Percentiles rank a stretch among this genome's conserved stretches.
These are phyloP conservation scores for Aspergillus sojae DNA, from an alignment of 2,329 filamentous ascomycete genomes.

Conservation along the genomic window DNA sequence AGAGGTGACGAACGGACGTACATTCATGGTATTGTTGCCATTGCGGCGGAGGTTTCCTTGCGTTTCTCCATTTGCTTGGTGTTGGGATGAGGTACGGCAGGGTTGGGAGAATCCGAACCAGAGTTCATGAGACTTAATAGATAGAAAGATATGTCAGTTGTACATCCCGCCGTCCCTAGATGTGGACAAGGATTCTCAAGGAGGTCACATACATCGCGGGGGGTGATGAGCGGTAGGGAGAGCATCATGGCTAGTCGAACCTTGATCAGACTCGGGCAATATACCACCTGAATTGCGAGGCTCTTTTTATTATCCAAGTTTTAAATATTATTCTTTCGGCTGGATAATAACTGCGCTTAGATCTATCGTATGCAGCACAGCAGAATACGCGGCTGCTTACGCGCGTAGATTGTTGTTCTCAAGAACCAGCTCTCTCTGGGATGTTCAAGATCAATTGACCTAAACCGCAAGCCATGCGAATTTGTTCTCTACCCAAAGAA, in stretches of 20 bases:
- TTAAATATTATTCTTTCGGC: not conserved
- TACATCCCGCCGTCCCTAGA: not conserved
- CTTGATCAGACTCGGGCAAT: not conserved
- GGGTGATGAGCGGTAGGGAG: constrained; percentile 68
- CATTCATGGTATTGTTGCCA: constrained; percentile 23
- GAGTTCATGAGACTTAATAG: constrained; percentile 66
- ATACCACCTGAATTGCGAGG: not conserved
- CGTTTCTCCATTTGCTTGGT: constrained; percentile 13
- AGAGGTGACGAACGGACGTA: constrained; percentile 48
- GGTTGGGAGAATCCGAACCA: constrained; percentile 71
- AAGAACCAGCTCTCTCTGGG: not conserved
- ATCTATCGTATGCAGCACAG: not conserved
- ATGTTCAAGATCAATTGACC: not conserved
- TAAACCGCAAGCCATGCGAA: not conserved
- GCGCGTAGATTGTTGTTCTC: not conserved
- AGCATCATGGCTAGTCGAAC: constrained; percentile 48
- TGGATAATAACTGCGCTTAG: not conserved
- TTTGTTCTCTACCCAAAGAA: not conserved
- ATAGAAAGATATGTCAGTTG: constrained; percentile 21
- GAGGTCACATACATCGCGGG: constrained; percentile 64
- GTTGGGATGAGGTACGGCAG: constrained; percentile 38
- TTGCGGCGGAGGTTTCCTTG: constrained; percentile 15
- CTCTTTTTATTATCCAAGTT: not conserved
- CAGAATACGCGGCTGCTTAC: not conserved
- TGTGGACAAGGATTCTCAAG: not conserved